A percentile compares a stretch with the other conserved stretches of the same genome.
Conservation (phyloP, 345 rosid genomes). For the Melastoma malabathricum region DNA sequence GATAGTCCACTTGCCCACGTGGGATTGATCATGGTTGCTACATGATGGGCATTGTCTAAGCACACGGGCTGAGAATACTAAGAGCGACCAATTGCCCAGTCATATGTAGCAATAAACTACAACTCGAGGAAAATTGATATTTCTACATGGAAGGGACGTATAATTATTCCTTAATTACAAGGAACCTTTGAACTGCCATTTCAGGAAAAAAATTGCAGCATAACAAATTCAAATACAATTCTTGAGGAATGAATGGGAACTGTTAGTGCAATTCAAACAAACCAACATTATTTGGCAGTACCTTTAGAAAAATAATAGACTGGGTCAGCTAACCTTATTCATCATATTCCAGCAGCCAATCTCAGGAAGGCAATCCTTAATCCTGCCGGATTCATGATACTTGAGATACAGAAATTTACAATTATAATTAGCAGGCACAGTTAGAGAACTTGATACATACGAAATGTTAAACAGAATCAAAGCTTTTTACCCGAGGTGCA, state of each 20-base stretch:
- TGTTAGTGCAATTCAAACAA: neutral
- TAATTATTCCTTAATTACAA: too few relatives aligned
- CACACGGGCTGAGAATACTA: too few relatives aligned
- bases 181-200: too few relatives aligned
- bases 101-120: too few relatives aligned
- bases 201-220: too few relatives aligned
- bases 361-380: slow-evolving; percentile 68
- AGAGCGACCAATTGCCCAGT: too few relatives aligned
- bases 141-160: too few relatives aligned
- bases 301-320: neutral
- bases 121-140: too few relatives aligned
- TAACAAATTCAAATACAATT: too few relatives aligned
- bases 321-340: slow-evolving; percentile 50
- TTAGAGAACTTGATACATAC: neutral
- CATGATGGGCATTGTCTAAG: too few relatives aligned
- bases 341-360: slow-evolving; percentile 98
- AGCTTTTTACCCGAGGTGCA: slow-evolving; percentile 59
- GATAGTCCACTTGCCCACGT: too few relatives aligned
- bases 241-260: neutral
- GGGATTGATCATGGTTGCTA: too few relatives aligned
- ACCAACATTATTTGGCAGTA: neutral
- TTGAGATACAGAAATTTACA: slow-evolving; percentile 46
- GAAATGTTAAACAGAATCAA: neutral
- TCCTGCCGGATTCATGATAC: slow-evolving; percentile 82
- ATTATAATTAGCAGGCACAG: neutral